These are phyloP conservation scores for Diaporthe sp. DNA, from an alignment of 2,329 filamentous ascomycete species.

Conservation along the genomic window DNA sequence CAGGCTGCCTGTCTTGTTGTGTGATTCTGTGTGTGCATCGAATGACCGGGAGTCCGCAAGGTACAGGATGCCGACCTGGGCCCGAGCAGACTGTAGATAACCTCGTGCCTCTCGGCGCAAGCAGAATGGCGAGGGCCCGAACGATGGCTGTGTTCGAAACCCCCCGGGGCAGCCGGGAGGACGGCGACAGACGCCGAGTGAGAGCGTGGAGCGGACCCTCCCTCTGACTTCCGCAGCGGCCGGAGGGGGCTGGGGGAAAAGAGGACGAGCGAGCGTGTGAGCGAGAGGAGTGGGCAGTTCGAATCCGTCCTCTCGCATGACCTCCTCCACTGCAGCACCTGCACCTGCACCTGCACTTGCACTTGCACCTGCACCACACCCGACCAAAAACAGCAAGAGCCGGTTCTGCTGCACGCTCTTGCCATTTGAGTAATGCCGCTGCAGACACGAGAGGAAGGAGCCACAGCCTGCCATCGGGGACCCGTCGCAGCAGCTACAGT, in stretches of 20 bases:
- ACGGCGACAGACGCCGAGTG: not conserved
- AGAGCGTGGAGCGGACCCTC: conserved; percentile 1
- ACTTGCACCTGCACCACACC: not conserved
- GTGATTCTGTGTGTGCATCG: not conserved
- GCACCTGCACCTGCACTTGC: not conserved
- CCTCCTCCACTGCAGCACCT: not conserved
- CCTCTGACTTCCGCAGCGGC: not conserved
- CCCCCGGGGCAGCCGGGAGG: not conserved
- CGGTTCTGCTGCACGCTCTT: no score
- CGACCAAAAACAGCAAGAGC: not conserved
- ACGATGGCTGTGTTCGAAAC: not conserved
- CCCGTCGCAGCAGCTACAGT: not conserved
- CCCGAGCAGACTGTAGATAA: not conserved
- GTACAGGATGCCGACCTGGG: not conserved
- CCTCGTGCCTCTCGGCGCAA: conserved; percentile 1
- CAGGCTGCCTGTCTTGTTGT: not conserved
- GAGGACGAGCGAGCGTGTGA: not conserved
- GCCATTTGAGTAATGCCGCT: conserved; percentile 22
- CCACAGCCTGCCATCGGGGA: not conserved
- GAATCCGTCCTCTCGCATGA: conserved; percentile 11
- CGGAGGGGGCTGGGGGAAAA: conserved; percentile 11
- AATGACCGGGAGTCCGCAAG: no score
- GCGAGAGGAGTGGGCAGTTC: not conserved
- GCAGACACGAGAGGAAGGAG: conserved; percentile 8
- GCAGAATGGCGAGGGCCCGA: not conserved